A percentile compares a stretch with the other conserved stretches of the same genome.
Evolutionary conservation across 306 rosid genomes (phyloP).

Genomic region (Corylus americana): DNA sequence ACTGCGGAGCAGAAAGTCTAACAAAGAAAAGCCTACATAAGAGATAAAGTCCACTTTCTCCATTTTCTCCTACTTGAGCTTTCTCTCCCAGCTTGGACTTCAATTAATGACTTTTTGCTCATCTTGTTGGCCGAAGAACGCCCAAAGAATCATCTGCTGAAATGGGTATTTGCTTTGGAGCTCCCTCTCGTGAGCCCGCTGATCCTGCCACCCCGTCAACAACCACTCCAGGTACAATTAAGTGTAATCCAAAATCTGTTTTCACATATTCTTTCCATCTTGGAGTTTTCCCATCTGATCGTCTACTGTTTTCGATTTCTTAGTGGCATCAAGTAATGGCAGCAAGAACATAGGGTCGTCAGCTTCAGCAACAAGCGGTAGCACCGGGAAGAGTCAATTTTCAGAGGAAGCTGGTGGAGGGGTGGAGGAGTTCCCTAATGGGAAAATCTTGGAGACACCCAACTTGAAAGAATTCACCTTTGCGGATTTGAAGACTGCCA

Average conservation of each 20-base stretch:
- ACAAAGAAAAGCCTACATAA: neutral
- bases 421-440: constrained; percentile 33
- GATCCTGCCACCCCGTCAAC: constrained; percentile 24
- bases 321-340: constrained; percentile 44
- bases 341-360: constrained; percentile 42
- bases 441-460: constrained; percentile 49
- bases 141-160: neutral
- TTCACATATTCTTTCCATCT: too few species aligned
- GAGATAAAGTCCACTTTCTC: too few species aligned
- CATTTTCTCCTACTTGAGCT: too few species aligned
- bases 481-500: constrained; percentile 59
- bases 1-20: neutral
- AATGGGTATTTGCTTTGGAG: constrained; percentile 69
- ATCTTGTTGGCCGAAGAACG: neutral
- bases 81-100: neutral
- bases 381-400: constrained; percentile 50
- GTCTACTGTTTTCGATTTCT: constrained; percentile 6
- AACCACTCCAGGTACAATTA: constrained; percentile 44
- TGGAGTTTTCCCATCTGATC: neutral
- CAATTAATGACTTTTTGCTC: neutral
- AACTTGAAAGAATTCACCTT: constrained; percentile 61
- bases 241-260: neutral
- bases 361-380: constrained; percentile 52
- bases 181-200: constrained; percentile 21
- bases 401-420: constrained; percentile 56